Percentiles rank a stretch among this genome's conserved stretches.
Evolutionary conservation across 768 basidiomycete genomes (phyloP).

Genomic region (Rhizopogon vulgaris): DNA sequence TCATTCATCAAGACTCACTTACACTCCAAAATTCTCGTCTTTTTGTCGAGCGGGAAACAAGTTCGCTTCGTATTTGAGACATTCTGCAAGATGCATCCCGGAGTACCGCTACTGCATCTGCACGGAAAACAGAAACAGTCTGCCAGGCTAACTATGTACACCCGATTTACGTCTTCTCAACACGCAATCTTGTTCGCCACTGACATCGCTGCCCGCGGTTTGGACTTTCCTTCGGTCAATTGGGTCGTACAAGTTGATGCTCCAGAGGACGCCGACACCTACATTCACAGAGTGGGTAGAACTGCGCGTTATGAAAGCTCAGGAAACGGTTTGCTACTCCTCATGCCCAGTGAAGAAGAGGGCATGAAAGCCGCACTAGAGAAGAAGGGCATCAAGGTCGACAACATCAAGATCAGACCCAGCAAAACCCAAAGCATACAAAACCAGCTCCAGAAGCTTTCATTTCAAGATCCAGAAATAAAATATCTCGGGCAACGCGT

Average conservation of each 20-base stretch:
- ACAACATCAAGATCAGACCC: slow-evolving; percentile 81
- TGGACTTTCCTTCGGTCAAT: slow-evolving; percentile 94
- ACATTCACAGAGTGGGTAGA: slow-evolving; percentile 94
- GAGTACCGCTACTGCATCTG: slow-evolving; percentile 85
- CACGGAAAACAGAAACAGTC: slow-evolving; percentile 97
- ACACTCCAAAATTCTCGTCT: slow-evolving; percentile 86
- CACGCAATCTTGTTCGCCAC: slow-evolving; percentile 91
- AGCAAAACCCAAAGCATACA: slow-evolving; percentile 83
- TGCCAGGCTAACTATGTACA: slow-evolving; percentile 78
- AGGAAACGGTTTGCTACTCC: slow-evolving; percentile 77
- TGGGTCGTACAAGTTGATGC: slow-evolving; percentile 97
- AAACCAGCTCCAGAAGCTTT: slow-evolving; percentile 86
- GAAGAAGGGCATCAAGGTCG: slow-evolving; percentile 64
- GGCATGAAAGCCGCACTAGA: slow-evolving; percentile 74
- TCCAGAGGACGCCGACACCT: slow-evolving; percentile 95
- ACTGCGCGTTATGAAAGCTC: slow-evolving; percentile 91
- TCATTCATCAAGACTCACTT: slow-evolving; percentile 93
- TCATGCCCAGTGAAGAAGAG: slow-evolving; percentile 88
- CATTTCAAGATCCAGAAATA: slow-evolving; percentile 93
- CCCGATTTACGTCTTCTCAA: slow-evolving; percentile 73
- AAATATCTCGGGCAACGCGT: slow-evolving; percentile 95
- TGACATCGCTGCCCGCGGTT: slow-evolving; percentile 91
- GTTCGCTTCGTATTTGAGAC: slow-evolving; percentile 95
- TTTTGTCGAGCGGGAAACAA: slow-evolving; percentile 93
- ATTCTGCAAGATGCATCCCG: slow-evolving; percentile 94